phyloP scores from a whole-genome alignment of 345 rosid genomes.

The Isatis tinctoria region DNA sequence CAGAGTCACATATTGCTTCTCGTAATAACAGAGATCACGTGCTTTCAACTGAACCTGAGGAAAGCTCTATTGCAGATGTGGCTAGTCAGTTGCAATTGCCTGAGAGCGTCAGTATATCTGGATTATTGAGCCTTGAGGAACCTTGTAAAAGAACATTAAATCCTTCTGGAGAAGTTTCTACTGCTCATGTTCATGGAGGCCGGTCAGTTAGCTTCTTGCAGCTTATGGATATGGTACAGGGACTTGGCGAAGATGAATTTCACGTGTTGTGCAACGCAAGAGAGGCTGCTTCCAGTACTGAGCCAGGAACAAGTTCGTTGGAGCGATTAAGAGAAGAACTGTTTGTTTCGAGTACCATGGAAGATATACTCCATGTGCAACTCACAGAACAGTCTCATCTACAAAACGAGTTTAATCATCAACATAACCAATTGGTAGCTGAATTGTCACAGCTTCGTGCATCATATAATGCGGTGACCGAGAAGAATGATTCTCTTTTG shows the following conservation, averaged over 20 bases:
- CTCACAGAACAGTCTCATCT: constrained; percentile 53
- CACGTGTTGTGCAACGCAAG: constrained; percentile 46
- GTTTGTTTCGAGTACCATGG: constrained; percentile 43
- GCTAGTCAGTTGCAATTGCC: constrained; percentile 35
- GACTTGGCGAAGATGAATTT: constrained; percentile 57
- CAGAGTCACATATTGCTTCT: constrained; percentile 20
- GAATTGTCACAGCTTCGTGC: constrained; percentile 45
- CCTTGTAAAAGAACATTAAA: constrained; percentile 23
- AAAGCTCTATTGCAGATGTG: constrained; percentile 27
- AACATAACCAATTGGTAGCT: constrained; percentile 36
- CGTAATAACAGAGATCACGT: constrained; percentile 18
- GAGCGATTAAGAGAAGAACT: constrained; percentile 63
- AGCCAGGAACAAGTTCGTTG: constrained; percentile 31
- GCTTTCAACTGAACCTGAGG: constrained; percentile 26
- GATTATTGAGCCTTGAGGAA: constrained; percentile 33
- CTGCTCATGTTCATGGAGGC: constrained; percentile 30
- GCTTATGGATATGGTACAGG: constrained; percentile 43
- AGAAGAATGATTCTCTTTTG: constrained; percentile 40
- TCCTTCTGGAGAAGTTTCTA: constrained; percentile 22
- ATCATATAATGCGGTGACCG: constrained; percentile 38
- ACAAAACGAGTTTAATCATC: constrained; percentile 42
- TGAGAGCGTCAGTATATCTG: constrained; percentile 35
- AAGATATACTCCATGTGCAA: constrained; percentile 56
- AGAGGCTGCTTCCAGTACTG: constrained; percentile 29
- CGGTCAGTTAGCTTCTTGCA: constrained; percentile 39